Evolutionary conservation across 2,329 filamentous ascomycete genomes (phyloP).

Genomic region (Phyllosticta paracitricarpa): DNA sequence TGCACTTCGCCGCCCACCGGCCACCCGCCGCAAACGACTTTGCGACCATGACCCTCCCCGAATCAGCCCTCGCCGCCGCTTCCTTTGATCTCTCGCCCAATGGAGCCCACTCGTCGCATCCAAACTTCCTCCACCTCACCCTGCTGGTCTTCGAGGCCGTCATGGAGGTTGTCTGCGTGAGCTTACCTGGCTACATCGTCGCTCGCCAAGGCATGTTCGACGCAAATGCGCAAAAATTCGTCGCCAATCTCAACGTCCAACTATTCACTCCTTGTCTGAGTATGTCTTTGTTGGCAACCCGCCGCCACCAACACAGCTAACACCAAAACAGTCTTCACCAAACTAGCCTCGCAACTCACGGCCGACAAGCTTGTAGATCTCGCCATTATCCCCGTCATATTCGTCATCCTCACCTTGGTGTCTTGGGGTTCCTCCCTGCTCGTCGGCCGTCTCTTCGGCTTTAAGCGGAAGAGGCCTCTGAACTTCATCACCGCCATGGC

Average conservation of each 20-base stretch:
- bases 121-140: slow-evolving; percentile 57
- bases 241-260: slow-evolving; percentile 91
- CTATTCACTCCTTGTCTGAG: slow-evolving; percentile 95
- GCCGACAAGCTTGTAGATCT: slow-evolving; percentile 83
- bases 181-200: slow-evolving; percentile 85
- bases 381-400: slow-evolving; percentile 91
- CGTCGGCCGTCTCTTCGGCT: slow-evolving; percentile 66
- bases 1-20: slow-evolving; percentile 2
- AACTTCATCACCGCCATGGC: slow-evolving; percentile 98
- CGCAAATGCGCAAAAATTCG: slow-evolving; percentile 89
- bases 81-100: slow-evolving; percentile 24
- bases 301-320: slow-evolving; percentile 1
- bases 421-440: slow-evolving; percentile 68
- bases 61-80: slow-evolving; percentile 19
- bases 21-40: slow-evolving; percentile 16
- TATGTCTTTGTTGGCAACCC: slow-evolving; percentile 36
- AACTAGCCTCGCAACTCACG: slow-evolving; percentile 87
- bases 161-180: slow-evolving; percentile 89
- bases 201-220: slow-evolving; percentile 87
- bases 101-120: slow-evolving; percentile 39
- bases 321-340: slow-evolving; percentile 68
- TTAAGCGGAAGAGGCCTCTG: slow-evolving; percentile 64
- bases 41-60: slow-evolving; percentile 22
- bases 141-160: slow-evolving; percentile 91
- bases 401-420: slow-evolving; percentile 74